Evolutionary conservation across 108 stramenopile species (phyloP), one percentile per base, ranked within the genome.

Genomic region (Seminavis robusta): DNA sequence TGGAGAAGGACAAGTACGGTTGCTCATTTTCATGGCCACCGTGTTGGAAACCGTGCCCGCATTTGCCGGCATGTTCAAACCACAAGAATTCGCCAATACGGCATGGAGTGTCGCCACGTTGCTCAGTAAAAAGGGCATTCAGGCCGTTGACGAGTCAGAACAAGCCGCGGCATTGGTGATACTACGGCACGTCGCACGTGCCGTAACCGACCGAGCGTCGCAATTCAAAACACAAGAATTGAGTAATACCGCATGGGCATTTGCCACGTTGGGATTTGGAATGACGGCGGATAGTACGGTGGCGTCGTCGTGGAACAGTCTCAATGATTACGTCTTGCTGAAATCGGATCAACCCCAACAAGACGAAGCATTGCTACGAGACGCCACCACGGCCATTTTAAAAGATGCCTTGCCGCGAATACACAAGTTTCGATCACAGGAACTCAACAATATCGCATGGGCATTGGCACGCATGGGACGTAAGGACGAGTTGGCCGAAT

Each of bases 371-470:
- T 55, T 84, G 29, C 63, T 82, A 31, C 49, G 41, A 41, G 59
- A 68, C 15, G 56, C 67, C 13, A 40, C 84, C 4, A 54, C 77
- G 25, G 69, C 60, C 5, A 57, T 81, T 34, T 57, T 79, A 5
- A 36, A 56, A 29, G 58, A 63, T 46, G 73, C 82, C 7, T 49
- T 77, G 16, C 42, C 63, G 3, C 47, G 69, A 30, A 31, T 88
- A 31, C 62, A 61, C 20, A 61, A 46, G 37, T 88, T 88, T 64
- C 69, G 68, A 34, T 52, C 76, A 1, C 87, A 89, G 65, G 90
- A 92, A 41, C 46, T 92, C 39, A 89, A 88, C 58, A 92, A 92
- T 64, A 16, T 92, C 29, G 80, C 80, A 8, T 88, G 86, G 86
- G 69, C 59, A 8, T 80, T 77, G 52, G 83, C 85, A 23, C 65